Evolutionary conservation across 306 rosid genomes (phyloP), one percentile per base, ranked within the genome.

Genomic region (Quercus mongolica): DNA sequence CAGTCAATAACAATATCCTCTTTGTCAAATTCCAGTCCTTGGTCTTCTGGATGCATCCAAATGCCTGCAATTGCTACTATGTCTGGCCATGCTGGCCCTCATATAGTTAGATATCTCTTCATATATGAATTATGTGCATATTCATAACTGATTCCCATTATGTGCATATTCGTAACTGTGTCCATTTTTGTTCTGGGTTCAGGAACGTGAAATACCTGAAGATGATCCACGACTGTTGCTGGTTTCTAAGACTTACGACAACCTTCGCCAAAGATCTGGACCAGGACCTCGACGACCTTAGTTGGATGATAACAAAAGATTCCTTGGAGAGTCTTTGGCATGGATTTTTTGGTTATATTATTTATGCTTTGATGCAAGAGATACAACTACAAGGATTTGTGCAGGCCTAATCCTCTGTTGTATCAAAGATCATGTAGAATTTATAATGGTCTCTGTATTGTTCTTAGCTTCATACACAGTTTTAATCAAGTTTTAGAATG

Each of bases 161-260:
- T 14, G 63, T 44, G 46, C 46, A 41, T 41, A 41, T 41, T 41
- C 12, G 3, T 41, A 41, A 41, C 46, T 2, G 46, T 41, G 46
- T 41, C 54, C 20, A 25, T 14, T 13, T 77, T 63, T 69, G 0
- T 70, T 65, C 63, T 41, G 20, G 73, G 65, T 87, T 78, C 87
- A 95, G 99, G 85, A 77, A 6, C 94, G 97, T 1, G 87, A 91
- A 80, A 87, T 95, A 68, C 99, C 99, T 21, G 88, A 76, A 75
- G 94, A 93, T 57, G 99, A 95, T 85, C 92, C 96, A 25, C 87
- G 99, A 70, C 91, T 93, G n/a, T 0, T 84, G 26, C 67, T 75
- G 69, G 99, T 93, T 54, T 56, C 88, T 63, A 79, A 56, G 76
- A 85, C 56, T 44, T 84, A 78, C 3, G 77, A 89, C 21, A 87